Conservation (phyloP, 2,329 filamentous ascomycete species). For the Periconia sp. region DNA sequence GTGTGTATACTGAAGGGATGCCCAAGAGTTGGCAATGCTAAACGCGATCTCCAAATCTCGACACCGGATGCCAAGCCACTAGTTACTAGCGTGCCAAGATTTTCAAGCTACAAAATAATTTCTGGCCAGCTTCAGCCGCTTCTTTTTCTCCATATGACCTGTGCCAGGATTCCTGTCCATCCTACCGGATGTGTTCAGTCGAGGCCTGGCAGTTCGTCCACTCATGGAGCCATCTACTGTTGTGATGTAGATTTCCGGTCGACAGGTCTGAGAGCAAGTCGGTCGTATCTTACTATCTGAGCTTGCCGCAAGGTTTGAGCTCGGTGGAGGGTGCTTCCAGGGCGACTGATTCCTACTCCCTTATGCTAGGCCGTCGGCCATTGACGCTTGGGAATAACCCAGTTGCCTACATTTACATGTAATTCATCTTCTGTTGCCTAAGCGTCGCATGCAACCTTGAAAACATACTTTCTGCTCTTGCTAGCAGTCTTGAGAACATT, state of each 20-base stretch:
- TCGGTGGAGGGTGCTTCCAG: conserved; percentile 43
- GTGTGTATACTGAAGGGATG: not conserved
- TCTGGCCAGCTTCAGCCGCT: conserved; percentile 22
- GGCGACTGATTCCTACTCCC: conserved; percentile 59
- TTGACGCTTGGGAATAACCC: conserved; percentile 88
- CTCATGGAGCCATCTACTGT: conserved; percentile 73
- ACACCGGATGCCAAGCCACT: conserved; percentile 25
- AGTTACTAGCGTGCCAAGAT: conserved; percentile 23
- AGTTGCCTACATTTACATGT: conserved; percentile 85
- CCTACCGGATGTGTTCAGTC: conserved; percentile 66
- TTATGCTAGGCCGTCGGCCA: conserved; percentile 88
- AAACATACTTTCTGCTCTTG: not conserved
- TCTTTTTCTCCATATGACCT: conserved; percentile 67
- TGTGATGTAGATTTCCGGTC: conserved; percentile 88
- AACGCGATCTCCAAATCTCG: not conserved
- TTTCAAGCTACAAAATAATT: conserved; percentile 38
- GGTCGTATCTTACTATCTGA: conserved; percentile 59
- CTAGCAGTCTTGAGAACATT: not conserved
- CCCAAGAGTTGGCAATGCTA: not conserved
- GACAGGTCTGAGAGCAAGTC: conserved; percentile 90
- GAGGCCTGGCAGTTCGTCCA: conserved; percentile 87
- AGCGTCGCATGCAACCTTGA: too few species aligned
- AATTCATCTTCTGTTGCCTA: too few species aligned
- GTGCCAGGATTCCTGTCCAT: conserved; percentile 80
- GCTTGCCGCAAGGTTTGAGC: conserved; percentile 45